These are phyloP conservation scores for Tubosaeta sp. DNA, from an alignment of 768 basidiomycete species.

Conservation along the genomic window DNA sequence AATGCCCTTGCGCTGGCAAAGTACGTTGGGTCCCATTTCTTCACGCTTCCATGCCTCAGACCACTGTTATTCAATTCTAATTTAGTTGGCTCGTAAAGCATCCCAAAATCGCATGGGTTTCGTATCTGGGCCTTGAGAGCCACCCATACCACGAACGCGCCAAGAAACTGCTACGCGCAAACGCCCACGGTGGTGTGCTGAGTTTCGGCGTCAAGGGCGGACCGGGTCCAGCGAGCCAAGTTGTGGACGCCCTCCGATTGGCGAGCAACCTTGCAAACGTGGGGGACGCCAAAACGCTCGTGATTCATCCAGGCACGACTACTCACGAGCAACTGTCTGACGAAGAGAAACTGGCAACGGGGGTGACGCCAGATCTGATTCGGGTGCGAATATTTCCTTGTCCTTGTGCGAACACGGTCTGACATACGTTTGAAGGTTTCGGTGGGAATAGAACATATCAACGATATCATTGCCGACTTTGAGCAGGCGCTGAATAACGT, in stretches of 20 bases:
- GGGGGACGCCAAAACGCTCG: conserved; percentile 60
- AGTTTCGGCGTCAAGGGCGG: conserved; percentile 76
- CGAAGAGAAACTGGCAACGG: conserved; percentile 44
- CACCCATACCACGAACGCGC: conserved; percentile 64
- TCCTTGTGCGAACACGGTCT: no score
- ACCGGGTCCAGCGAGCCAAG: conserved; percentile 44
- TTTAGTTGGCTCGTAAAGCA: conserved; percentile 55
- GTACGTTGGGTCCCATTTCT: conserved; percentile 15
- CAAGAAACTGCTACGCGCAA: conserved; percentile 46
- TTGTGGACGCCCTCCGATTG: conserved; percentile 68
- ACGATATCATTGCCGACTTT: conserved; percentile 47
- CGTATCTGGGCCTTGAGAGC: conserved; percentile 63
- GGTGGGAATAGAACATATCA: conserved; percentile 42
- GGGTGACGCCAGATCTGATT: conserved; percentile 55
- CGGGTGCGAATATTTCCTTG: conserved; percentile 35
- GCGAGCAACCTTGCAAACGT: conserved; percentile 74
- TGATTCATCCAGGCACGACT: conserved; percentile 55
- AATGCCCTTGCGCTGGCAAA: conserved; percentile 53
- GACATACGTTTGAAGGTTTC: conserved; percentile 28
- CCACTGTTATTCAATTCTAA: no score
- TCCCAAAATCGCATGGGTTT: conserved; percentile 69
- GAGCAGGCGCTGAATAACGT: conserved; percentile 34
- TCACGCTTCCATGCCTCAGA: neutral
- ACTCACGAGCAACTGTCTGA: conserved; percentile 55
- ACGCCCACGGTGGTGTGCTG: conserved; percentile 67